phyloP scores from a whole-genome alignment of 306 rosid species.

The Crotalaria pallida region DNA sequence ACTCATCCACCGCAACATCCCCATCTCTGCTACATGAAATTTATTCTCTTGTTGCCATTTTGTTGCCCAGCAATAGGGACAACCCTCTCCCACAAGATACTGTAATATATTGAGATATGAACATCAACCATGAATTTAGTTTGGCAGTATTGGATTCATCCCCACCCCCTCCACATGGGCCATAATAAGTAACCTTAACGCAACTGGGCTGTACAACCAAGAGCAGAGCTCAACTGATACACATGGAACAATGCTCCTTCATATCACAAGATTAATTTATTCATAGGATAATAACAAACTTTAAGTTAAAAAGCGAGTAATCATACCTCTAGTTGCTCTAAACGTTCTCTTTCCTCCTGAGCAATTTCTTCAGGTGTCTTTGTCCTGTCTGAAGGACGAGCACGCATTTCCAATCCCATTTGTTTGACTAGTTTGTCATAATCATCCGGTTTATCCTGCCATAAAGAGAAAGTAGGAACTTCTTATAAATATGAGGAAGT shows the following conservation, averaged over 20 bases:
- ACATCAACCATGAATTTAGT: neutral
- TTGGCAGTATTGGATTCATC: neutral
- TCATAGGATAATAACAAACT: neutral
- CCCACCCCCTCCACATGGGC: neutral
- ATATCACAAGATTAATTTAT: neutral
- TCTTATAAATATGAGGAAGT: neutral
- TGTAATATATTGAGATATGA: neutral
- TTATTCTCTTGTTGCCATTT: too few species aligned
- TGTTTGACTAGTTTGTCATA: constrained; percentile 69
- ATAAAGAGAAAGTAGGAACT: constrained; percentile 20
- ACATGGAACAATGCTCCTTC: neutral
- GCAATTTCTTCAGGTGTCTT: constrained; percentile 91
- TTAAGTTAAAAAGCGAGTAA: neutral
- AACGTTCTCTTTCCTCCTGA: constrained; percentile 80
- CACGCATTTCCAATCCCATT: constrained; percentile 78
- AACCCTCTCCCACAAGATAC: neutral
- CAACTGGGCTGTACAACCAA: neutral
- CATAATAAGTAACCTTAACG: constrained; percentile 2
- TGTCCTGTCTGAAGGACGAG: constrained; percentile 86
- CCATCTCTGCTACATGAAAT: too few species aligned
- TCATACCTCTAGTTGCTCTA: constrained; percentile 77
- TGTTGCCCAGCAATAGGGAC: too few species aligned
- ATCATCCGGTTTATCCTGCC: constrained; percentile 72
- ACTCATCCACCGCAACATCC: too few species aligned
- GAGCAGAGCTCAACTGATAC: neutral